These are phyloP conservation scores for Penicillium malachiteum DNA, from an alignment of 495 filamentous ascomycete species.

Conservation along the genomic window DNA sequence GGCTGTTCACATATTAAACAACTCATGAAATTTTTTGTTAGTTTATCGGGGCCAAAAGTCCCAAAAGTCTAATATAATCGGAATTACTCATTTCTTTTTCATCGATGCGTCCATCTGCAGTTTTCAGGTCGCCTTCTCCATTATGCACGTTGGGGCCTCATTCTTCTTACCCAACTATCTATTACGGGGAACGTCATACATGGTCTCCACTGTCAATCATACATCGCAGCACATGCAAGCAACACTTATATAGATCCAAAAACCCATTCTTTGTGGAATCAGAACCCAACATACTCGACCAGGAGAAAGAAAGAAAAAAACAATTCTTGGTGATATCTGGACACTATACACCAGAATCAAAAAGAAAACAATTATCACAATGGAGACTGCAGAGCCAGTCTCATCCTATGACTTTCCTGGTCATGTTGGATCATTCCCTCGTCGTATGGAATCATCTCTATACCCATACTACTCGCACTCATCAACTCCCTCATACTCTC, in stretches of 20 bases:
- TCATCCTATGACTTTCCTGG: conserved; percentile 41
- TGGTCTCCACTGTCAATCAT: conserved; percentile 27
- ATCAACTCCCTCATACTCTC: conserved; percentile 31
- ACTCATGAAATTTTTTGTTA: too few species aligned
- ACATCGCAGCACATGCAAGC: conserved; percentile 19
- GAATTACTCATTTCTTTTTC: conserved; percentile 1
- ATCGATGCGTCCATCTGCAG: conserved; percentile 24
- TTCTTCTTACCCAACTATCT: conserved; percentile 14
- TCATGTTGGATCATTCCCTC: conserved; percentile 34
- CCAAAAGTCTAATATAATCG: neutral
- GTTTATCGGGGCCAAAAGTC: conserved; percentile 3
- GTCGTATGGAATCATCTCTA: conserved; percentile 38
- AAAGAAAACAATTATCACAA: conserved; percentile 11
- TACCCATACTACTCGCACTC: conserved; percentile 41
- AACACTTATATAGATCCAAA: conserved; percentile 17
- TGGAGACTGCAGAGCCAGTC: conserved; percentile 47
- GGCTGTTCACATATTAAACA: conserved; percentile 21
- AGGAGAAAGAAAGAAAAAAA: too few species aligned
- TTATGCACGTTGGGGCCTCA: conserved; percentile 24
- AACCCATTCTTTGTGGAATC: neutral
- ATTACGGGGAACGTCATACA: conserved; percentile 25
- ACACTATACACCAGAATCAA: neutral
- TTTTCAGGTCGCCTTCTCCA: conserved; percentile 17
- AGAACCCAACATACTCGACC: conserved; percentile 18
- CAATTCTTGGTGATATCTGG: too few species aligned